phyloP scores from a whole-genome alignment of 2,329 filamentous ascomycete species.

The Cryphonectria parasitica region DNA sequence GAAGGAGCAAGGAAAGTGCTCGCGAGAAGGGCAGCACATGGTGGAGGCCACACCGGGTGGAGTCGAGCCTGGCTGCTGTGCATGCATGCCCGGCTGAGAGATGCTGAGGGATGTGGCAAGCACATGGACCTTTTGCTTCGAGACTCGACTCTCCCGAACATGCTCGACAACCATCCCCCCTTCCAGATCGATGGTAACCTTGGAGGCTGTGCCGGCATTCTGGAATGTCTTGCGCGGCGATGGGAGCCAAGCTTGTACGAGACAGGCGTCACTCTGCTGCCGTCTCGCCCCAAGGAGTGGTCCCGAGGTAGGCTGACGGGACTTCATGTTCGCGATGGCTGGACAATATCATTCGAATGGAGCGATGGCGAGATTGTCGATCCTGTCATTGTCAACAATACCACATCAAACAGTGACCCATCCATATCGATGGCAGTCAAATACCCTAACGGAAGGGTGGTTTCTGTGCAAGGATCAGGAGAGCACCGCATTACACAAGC shows the following conservation, averaged over 20 bases:
- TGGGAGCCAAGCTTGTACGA: constrained; percentile 34
- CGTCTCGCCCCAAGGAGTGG: constrained; percentile 44
- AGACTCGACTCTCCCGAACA: constrained; percentile 47
- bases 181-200: constrained; percentile 58
- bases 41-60: constrained; percentile 56
- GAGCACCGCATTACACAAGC: constrained; percentile 17
- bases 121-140: constrained; percentile 45
- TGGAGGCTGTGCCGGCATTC: constrained; percentile 50
- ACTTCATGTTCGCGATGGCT: constrained; percentile 41
- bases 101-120: constrained; percentile 41
- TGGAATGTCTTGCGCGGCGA: constrained; percentile 50
- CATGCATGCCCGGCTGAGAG: constrained; percentile 49
- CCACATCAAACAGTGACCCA: not conserved
- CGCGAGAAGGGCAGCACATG: constrained; percentile 36
- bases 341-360: constrained; percentile 44
- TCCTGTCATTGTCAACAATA: constrained; percentile 15
- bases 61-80: constrained; percentile 55
- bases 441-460: constrained; percentile 20
- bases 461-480: constrained; percentile 16
- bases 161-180: constrained; percentile 49
- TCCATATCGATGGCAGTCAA: constrained; percentile 14
- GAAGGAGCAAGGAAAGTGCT: constrained; percentile 38
- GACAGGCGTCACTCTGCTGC: constrained; percentile 41
- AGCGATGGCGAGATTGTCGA: constrained; percentile 32
- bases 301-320: constrained; percentile 39